Percentiles rank a stretch among this genome's conserved stretches.
Evolutionary conservation across 1,139 yeast genomes (phyloP).

Genomic region (Debaryomyces udenii): DNA sequence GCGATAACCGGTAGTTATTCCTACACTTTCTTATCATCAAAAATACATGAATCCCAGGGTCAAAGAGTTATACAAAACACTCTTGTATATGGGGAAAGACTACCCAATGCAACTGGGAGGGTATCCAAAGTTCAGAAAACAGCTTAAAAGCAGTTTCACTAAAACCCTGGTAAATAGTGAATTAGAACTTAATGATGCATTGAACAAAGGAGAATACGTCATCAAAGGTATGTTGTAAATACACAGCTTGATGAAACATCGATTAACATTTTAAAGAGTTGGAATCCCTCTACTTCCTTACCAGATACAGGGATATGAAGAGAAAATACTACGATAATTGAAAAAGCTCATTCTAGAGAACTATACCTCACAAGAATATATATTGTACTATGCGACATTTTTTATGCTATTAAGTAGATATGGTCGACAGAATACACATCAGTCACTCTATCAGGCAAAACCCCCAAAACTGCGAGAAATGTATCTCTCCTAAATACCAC

Average conservation of each 20-base stretch:
- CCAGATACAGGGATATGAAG: slow-evolving; percentile 37
- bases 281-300: slow-evolving; percentile 35
- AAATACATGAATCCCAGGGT: slow-evolving; percentile 37
- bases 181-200: slow-evolving; percentile 27
- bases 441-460: too few species aligned
- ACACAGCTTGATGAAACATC: too few species aligned
- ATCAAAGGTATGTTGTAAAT: slow-evolving; percentile 27
- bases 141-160: slow-evolving; percentile 24
- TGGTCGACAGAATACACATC: too few species aligned
- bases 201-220: slow-evolving; percentile 35
- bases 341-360: neutral
- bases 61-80: slow-evolving; percentile 31
- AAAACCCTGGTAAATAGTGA: slow-evolving; percentile 19
- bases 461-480: too few species aligned
- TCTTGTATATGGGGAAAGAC: slow-evolving; percentile 41
- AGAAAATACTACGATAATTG: slow-evolving; percentile 26
- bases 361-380: too few species aligned
- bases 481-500: too few species aligned
- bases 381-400: too few species aligned
- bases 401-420: too few species aligned
- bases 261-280: slow-evolving; percentile 21
- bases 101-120: slow-evolving; percentile 40
- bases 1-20: neutral
- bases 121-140: slow-evolving; percentile 23
- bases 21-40: neutral